These are phyloP conservation scores for Chaetomiaceae sp. DNA, from an alignment of 2,329 filamentous ascomycete species.

Conservation along the genomic window DNA sequence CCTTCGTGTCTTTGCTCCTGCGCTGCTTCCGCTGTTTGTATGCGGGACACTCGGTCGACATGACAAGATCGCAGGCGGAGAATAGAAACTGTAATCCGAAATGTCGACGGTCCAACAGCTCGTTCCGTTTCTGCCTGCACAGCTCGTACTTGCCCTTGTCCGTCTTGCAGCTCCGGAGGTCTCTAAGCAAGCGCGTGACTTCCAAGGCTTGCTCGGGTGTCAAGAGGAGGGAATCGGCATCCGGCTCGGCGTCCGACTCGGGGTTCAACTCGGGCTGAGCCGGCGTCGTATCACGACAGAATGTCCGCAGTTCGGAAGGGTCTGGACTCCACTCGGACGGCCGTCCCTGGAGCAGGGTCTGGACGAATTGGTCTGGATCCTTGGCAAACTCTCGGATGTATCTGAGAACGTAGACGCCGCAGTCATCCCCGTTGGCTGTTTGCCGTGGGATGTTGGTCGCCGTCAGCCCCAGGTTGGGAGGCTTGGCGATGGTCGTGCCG, in stretches of 20 bases:
- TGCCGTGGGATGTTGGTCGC: too few relatives aligned
- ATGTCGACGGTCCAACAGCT: neutral
- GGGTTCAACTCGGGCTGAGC: neutral
- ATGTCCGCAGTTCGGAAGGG: too few relatives aligned
- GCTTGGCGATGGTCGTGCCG: too few relatives aligned
- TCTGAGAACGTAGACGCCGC: too few relatives aligned
- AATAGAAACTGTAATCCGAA: neutral
- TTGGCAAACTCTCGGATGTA: too few relatives aligned
- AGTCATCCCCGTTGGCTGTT: too few relatives aligned
- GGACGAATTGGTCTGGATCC: too few relatives aligned
- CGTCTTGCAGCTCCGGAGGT: neutral
- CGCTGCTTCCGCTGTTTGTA: neutral
- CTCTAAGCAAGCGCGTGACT: neutral
- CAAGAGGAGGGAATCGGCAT: neutral
- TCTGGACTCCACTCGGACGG: too few relatives aligned
- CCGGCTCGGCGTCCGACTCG: too few relatives aligned
- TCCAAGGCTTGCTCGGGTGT: neutral
- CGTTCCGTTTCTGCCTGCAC: neutral
- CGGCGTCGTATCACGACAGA: too few relatives aligned
- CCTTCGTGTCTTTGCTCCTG: neutral
- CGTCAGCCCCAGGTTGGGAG: too few relatives aligned
- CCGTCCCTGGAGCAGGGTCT: too few relatives aligned
- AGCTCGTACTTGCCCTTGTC: neutral
- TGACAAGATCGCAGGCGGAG: neutral
- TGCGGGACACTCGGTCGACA: slow-evolving; percentile 1